These are phyloP conservation scores for Podospora conica DNA, from an alignment of 495 filamentous ascomycete genomes.

Conservation along the genomic window DNA sequence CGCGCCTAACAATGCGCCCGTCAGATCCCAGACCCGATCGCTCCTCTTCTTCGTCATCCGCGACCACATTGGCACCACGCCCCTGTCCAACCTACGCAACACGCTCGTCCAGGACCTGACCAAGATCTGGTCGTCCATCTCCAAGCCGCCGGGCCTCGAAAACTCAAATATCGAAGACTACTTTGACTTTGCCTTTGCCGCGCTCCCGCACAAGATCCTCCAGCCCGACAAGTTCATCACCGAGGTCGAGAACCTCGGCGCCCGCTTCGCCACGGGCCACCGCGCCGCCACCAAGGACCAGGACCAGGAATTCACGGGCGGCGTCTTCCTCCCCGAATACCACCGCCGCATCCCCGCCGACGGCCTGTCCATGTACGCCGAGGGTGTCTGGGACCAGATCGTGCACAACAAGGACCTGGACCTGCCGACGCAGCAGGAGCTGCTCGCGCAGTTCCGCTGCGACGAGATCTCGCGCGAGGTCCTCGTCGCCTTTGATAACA, in stretches of 20 bases:
- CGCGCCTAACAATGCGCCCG: conserved; percentile 1
- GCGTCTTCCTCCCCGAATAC: conserved; percentile 88
- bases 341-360: conserved; percentile 94
- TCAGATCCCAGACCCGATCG: conserved; percentile 78
- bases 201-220: conserved; percentile 91
- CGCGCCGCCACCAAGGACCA: conserved; percentile 60
- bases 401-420: conserved; percentile 98
- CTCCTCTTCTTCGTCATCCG: conserved; percentile 98
- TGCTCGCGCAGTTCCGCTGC: conserved; percentile 94
- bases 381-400: conserved; percentile 96
- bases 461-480: conserved; percentile 92
- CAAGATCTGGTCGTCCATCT: conserved; percentile 84
- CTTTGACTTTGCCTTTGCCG: conserved; percentile 96
- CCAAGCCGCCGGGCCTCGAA: conserved; percentile 84
- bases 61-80: conserved; percentile 88
- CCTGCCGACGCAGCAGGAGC: conserved; percentile 91
- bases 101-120: conserved; percentile 86
- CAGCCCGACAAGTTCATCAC: conserved; percentile 86
- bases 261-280: conserved; percentile 75
- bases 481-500: conserved; percentile 72
- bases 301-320: conserved; percentile 67
- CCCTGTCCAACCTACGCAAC: conserved; percentile 77
- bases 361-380: conserved; percentile 86
- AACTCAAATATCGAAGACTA: conserved; percentile 88
- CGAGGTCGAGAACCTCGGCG: conserved; percentile 72